These are phyloP conservation scores for Hemileia vastatrix DNA, from an alignment of 1,284 basidiomycete genomes.

Conservation along the genomic window DNA sequence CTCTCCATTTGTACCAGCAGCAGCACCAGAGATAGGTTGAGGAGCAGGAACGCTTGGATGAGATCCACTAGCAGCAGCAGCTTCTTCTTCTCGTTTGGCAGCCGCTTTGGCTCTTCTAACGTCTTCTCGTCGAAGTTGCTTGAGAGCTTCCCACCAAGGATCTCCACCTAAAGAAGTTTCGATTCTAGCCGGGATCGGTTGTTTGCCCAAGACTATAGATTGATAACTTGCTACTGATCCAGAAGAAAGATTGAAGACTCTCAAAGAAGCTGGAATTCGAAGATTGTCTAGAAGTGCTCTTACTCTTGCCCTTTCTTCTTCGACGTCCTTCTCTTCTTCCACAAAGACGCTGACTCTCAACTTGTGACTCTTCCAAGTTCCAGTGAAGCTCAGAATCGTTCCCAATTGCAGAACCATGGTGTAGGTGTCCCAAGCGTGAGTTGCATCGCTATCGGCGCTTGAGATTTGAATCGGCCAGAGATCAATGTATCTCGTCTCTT, in stretches of 20 bases:
- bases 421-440: slow-evolving; percentile 42
- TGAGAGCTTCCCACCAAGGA: slow-evolving; percentile 41
- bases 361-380: slow-evolving; percentile 40
- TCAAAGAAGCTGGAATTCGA: slow-evolving; percentile 39
- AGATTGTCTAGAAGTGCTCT: slow-evolving; percentile 40
- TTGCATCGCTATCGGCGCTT: slow-evolving; percentile 31
- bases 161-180: slow-evolving; percentile 34
- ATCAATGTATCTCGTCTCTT: slow-evolving; percentile 36
- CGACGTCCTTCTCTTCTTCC: slow-evolving; percentile 37
- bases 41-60: neutral
- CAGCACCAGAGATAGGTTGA: neutral
- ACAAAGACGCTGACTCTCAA: slow-evolving; percentile 43
- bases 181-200: slow-evolving; percentile 25
- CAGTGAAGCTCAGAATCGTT: slow-evolving; percentile 41
- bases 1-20: slow-evolving; percentile 8
- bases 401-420: slow-evolving; percentile 44
- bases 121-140: slow-evolving; percentile 36
- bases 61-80: neutral
- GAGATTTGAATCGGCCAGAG: slow-evolving; percentile 43
- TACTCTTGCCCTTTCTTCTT: slow-evolving; percentile 36
- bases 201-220: slow-evolving; percentile 37
- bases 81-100: slow-evolving; percentile 28
- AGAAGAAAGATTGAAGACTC: slow-evolving; percentile 38
- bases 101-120: slow-evolving; percentile 30
- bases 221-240: slow-evolving; percentile 36